A percentile compares a stretch with the other conserved stretches of the same genome.
Conservation (phyloP, 768 basidiomycete genomes). For the Russula earlei region DNA sequence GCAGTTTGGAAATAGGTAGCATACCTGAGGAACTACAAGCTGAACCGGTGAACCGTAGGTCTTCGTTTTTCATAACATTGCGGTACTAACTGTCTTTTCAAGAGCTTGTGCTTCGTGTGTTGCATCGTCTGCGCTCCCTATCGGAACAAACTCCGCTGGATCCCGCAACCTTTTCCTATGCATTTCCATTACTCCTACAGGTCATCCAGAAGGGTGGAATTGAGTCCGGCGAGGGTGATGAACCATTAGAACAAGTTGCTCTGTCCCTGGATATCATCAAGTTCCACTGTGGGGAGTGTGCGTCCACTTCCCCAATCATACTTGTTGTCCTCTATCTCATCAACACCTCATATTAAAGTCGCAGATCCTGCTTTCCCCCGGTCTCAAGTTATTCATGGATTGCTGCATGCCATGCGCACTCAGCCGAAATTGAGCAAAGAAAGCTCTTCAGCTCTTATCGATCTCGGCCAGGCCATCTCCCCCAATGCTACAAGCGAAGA, state of each 20-base stretch:
- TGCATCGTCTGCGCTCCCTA: conserved; percentile 74
- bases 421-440: conserved; percentile 81
- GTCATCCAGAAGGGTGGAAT: conserved; percentile 67
- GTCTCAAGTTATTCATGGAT: conserved; percentile 50
- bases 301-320: conserved; percentile 23
- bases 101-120: conserved; percentile 76
- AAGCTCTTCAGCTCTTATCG: conserved; percentile 69
- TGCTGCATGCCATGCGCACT: conserved; percentile 62
- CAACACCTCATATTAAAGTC: conserved; percentile 38
- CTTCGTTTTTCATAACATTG: neutral
- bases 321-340: neutral
- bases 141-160: conserved; percentile 80
- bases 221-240: conserved; percentile 54
- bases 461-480: conserved; percentile 72
- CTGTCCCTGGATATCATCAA: conserved; percentile 60
- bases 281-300: conserved; percentile 68
- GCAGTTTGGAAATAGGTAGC: conserved; percentile 53
- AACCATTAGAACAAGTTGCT: conserved; percentile 71
- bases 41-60: conserved; percentile 59
- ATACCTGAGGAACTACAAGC: conserved; percentile 65
- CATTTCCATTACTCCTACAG: conserved; percentile 62
- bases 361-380: conserved; percentile 67
- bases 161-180: conserved; percentile 75
- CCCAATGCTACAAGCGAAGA: conserved; percentile 55
- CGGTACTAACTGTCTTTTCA: neutral